Evolutionary conservation across 192 early-diverging fungal genomes (phyloP), one percentile per base, ranked within the genome.

Genomic region (Funneliformis mosseae): DNA sequence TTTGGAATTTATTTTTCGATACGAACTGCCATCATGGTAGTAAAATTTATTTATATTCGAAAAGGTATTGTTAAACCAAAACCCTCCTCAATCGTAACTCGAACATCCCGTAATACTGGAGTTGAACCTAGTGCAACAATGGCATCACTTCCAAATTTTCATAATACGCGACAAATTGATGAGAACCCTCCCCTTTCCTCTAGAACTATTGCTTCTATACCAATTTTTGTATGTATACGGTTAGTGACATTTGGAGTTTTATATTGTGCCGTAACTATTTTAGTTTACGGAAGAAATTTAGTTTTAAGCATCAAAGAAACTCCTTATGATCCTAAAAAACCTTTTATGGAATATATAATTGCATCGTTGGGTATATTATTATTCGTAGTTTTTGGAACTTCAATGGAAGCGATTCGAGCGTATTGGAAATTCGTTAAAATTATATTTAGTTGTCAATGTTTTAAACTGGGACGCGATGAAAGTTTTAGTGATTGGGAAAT

Each of bases 401-500:
- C 64, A 45, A 38, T 41, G 28, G 63, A 78, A 68, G 77, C 77
- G 14, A 18, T 10, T 50, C 33, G 63, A 41, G 77, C 60, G 14
- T 78, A 78, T 67, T 45, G 41, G 55, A 16, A 25, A 5, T 43
- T 78, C 28, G 2, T 68, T 50, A 45, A 43, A 46, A 46, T 67
- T 46, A 9, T 67, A 1, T 14, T 67, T 50, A 67, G 23, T 18
- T 68, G 64, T 28, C 10, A 67, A 8, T 78, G 76, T 62, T 2
- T 76, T 25, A 42, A 43, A 38, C 1, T 67, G n/a, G 1, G n/a
- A 8, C 41, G 64, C 16, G 63, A 78, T 33, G 62, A 78, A 8
- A 78, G 77, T 68, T 78, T 78, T 67, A 63, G 76, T 41, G 76
- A 78, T 78, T 78, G 77, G 77, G 77, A 68, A 11, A 78, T 41